phyloP scores from a whole-genome alignment of 805 yeast genomes.

The Hanseniaspora thailandica region DNA sequence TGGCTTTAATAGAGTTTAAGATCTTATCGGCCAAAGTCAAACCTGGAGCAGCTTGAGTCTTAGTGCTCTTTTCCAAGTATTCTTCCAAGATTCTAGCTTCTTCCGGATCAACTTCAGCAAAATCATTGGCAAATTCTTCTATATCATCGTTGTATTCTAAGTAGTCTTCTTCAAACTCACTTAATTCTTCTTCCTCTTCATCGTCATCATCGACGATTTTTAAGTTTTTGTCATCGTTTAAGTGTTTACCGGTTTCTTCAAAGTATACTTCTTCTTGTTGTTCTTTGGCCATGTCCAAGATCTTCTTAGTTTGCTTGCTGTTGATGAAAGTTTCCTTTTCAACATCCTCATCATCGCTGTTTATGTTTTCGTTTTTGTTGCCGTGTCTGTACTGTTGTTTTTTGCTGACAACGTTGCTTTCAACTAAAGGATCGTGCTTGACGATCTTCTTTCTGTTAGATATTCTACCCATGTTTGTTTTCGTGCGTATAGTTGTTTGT shows the following conservation, averaged over 20 bases:
- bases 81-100: slow-evolving; percentile 78
- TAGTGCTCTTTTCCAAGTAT: slow-evolving; percentile 42
- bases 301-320: slow-evolving; percentile 70
- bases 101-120: slow-evolving; percentile 52
- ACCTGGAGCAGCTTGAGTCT: slow-evolving; percentile 31
- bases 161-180: slow-evolving; percentile 32
- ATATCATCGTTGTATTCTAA: slow-evolving; percentile 36
- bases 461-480: slow-evolving; percentile 52
- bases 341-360: slow-evolving; percentile 34
- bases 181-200: slow-evolving; percentile 23
- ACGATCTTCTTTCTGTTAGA: slow-evolving; percentile 39
- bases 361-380: slow-evolving; percentile 26
- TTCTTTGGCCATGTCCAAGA: slow-evolving; percentile 76
- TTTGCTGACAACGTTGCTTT: slow-evolving; percentile 12
- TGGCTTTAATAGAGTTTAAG: slow-evolving; percentile 76
- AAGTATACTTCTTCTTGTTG: slow-evolving; percentile 83
- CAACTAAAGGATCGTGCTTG: slow-evolving; percentile 72
- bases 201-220: slow-evolving; percentile 5
- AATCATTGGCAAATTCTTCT: slow-evolving; percentile 48
- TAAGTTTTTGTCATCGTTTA: slow-evolving; percentile 17
- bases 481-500: neutral
- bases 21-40: slow-evolving; percentile 83
- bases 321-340: slow-evolving; percentile 59
- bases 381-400: slow-evolving; percentile 15
- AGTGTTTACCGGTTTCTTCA: slow-evolving; percentile 38